A percentile compares a stretch with the other conserved stretches of the same genome.
phyloP scores from a whole-genome alignment of 257 asterid species.

The Lantana camara region DNA sequence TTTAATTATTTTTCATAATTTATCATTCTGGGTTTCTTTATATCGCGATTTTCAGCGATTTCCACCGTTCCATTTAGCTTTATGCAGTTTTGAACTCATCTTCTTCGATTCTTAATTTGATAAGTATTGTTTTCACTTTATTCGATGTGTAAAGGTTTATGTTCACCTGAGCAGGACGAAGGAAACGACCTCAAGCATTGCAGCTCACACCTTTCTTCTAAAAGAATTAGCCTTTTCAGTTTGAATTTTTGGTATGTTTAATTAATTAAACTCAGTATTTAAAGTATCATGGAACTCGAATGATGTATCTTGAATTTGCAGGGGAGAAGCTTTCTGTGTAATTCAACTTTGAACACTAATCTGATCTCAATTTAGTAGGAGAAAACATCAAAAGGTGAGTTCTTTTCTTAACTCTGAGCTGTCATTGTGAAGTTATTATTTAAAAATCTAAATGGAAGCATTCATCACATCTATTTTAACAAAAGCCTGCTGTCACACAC shows the following conservation, averaged over 20 bases:
- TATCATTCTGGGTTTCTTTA: no score
- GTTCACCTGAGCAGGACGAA: constrained; percentile 15
- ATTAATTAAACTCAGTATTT: neutral
- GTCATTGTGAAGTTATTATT: neutral
- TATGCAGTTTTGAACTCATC: constrained; percentile 12
- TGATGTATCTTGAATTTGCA: constrained; percentile 13
- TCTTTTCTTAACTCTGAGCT: constrained; percentile 5
- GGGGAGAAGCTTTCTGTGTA: constrained; percentile 12
- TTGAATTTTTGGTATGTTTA: constrained; percentile 5
- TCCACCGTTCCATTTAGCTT: constrained; percentile 25
- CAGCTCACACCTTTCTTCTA: constrained; percentile 26
- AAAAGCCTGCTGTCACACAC: no score
- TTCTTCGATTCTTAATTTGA: constrained; percentile 14
- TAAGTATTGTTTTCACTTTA: constrained; percentile 30
- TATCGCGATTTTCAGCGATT: constrained; percentile 21
- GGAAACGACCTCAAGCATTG: constrained; percentile 26
- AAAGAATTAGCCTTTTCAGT: constrained; percentile 2
- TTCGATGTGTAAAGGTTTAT: constrained; percentile 45
- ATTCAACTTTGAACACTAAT: constrained; percentile 21
- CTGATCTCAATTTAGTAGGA: constrained; percentile 15
- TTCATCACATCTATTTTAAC: no score
- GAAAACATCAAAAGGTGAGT: constrained; percentile 28
- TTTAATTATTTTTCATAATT: no score
- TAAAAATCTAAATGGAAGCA: no score
- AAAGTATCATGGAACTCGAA: neutral